Conservation (phyloP, 2,329 filamentous ascomycete genomes). For the Cercospora zeina region DNA sequence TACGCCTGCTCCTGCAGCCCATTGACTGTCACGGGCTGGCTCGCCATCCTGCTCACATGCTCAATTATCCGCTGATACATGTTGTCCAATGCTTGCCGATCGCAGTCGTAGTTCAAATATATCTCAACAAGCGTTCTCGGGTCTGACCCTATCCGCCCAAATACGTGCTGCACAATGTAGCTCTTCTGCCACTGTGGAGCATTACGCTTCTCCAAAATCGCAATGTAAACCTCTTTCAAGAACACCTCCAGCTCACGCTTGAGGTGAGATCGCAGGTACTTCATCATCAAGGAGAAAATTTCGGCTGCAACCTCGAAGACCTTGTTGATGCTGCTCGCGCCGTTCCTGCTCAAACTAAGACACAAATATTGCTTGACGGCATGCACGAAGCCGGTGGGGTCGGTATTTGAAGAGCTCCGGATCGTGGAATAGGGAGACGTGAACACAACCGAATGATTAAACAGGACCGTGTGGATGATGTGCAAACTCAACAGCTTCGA, state of each 20-base stretch:
- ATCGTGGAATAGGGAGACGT: constrained; percentile 90
- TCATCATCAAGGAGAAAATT: constrained; percentile 97
- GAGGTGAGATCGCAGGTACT: constrained; percentile 86
- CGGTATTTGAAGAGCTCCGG: constrained; percentile 82
- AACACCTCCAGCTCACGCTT: constrained; percentile 99
- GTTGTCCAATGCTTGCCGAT: constrained; percentile 87
- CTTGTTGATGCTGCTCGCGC: constrained; percentile 83
- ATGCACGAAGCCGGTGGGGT: constrained; percentile 86
- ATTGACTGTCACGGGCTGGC: constrained; percentile 72
- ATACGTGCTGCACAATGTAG: constrained; percentile 75
- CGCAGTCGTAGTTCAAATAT: constrained; percentile 98
- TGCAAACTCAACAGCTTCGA: constrained; percentile 95
- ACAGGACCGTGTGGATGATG: constrained; percentile 89
- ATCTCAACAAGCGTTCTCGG: constrained; percentile 88
- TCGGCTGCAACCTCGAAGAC: constrained; percentile 96
- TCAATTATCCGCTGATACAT: constrained; percentile 95
- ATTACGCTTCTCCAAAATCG: constrained; percentile 82
- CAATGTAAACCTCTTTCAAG: constrained; percentile 93
- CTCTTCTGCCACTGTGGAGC: constrained; percentile 89
- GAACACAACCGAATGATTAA: constrained; percentile 90
- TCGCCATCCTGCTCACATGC: constrained; percentile 84
- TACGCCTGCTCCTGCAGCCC: constrained; percentile 80
- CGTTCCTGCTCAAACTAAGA: constrained; percentile 90
- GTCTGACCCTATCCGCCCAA: constrained; percentile 81
- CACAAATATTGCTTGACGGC: constrained; percentile 97